Base-by-base conservation (phyloP, 169 alveolate species). In the Ichthyophthirius multifiliis region DNA sequence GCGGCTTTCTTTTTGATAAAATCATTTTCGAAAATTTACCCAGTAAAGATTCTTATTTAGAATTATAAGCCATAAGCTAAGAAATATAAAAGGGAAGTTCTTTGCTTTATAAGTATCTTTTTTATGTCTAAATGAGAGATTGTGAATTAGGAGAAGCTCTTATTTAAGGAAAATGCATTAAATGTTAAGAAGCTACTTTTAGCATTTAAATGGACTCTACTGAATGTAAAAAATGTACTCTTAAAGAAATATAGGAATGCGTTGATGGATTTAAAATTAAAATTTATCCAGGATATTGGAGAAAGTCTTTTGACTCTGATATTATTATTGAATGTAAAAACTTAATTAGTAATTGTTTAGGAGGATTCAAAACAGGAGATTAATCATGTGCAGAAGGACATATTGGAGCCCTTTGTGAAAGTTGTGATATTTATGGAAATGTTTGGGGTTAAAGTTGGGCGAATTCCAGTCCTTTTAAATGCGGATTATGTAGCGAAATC, bases 401-500 rank as follows among this genome's bases (percentile, higher is more conserved):
- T 43, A 76, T 65, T 1, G 83, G 83, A 39, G 83, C 83, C 12
- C 37, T 76, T 6, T 76, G 83, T 18, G 83, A 76, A 41, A 32
- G 41, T 10, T 76, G 83, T 41, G 83, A 76, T 76, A 64, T 76
- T 13, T 37, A 65, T 63, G 67, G 46, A 20, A 76, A 18, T 35
- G 2, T 39, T 48, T 67, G 83, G 37, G 1, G 16, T 7, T 75
- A 73, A 12, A 37, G 64, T 5, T 76, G 30, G 23, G 48, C 83
- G 10, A 13, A 37, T 18, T 20, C 47, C 27, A 20, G 30, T 15
- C 6, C 35, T 41, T 76, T 48, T 43, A 27, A 7, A 2, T 76
- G 83, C 35, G 74, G 76, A 41, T 37, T 20, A 27, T 76, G 83
- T 76, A 73, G 15, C 3, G 67, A 76, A 13, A 62, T 41, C 13